phyloP scores from a whole-genome alignment of 495 filamentous ascomycete genomes.

The Daldinia bambusicola region DNA sequence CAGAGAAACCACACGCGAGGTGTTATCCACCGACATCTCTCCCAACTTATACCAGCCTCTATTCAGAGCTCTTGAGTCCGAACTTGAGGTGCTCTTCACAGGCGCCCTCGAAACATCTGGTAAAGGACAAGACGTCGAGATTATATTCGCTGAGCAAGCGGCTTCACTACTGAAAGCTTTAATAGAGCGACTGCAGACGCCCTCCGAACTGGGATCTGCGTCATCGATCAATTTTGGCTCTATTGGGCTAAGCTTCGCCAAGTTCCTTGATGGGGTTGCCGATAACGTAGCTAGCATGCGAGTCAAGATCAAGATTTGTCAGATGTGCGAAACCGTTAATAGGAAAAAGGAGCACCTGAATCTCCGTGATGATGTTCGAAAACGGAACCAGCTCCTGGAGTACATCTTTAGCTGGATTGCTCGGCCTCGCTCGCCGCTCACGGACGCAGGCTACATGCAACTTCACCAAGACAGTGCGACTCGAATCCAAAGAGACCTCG shows the following conservation, averaged over 20 bases:
- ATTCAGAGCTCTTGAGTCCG: constrained; percentile 68
- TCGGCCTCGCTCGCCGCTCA: constrained; percentile 57
- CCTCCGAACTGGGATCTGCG: constrained; percentile 66
- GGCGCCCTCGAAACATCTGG: constrained; percentile 60
- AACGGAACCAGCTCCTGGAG: constrained; percentile 70
- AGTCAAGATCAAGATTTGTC: constrained; percentile 73
- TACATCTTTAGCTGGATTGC: constrained; percentile 73
- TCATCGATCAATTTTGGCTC: constrained; percentile 68
- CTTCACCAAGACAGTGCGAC: constrained; percentile 61
- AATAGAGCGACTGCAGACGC: constrained; percentile 68
- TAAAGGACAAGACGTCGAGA: constrained; percentile 65
- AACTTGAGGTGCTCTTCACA: constrained; percentile 68
- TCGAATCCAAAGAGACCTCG: constrained; percentile 68
- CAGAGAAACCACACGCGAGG: constrained; percentile 70
- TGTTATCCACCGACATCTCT: constrained; percentile 68
- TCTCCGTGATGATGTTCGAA: constrained; percentile 71
- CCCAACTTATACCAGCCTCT: constrained; percentile 67
- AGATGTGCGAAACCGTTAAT: constrained; percentile 69
- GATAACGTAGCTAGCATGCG: constrained; percentile 64
- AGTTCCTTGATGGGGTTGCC: constrained; percentile 64
- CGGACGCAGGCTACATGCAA: constrained; percentile 39
- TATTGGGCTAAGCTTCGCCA: constrained; percentile 68
- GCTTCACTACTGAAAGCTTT: constrained; percentile 69
- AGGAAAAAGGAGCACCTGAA: constrained; percentile 73
- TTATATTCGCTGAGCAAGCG: constrained; percentile 72